phyloP scores from a whole-genome alignment of 768 basidiomycete genomes.

The Megacollybia marginata region DNA sequence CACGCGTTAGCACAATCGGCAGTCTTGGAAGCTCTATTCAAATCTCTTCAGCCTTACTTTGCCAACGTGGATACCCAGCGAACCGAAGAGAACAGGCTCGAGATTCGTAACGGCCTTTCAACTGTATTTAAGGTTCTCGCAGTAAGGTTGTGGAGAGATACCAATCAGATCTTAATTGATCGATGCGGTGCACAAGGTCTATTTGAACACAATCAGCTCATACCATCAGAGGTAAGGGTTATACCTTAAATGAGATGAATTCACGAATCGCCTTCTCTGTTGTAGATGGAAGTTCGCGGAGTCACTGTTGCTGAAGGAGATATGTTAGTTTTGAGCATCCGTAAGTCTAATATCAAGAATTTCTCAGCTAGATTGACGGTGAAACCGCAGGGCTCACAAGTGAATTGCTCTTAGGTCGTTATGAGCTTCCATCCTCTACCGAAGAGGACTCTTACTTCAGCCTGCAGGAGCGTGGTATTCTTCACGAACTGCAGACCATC shows the following conservation, averaged over 20 bases:
- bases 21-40: constrained; percentile 19
- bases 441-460: constrained; percentile 7
- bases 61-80: neutral
- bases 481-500: constrained; percentile 2
- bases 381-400: constrained; percentile 9
- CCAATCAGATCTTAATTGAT: constrained; percentile 8
- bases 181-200: constrained; percentile 29
- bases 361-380: neutral
- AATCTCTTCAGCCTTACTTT: constrained; percentile 1
- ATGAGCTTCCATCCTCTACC: constrained; percentile 4
- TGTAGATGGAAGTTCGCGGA: constrained; percentile 23
- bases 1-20: constrained; percentile 16
- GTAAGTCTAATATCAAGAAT: constrained; percentile 17
- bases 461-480: constrained; percentile 7
- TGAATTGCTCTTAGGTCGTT: constrained; percentile 10
- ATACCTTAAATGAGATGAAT: too few species aligned
- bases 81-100: neutral
- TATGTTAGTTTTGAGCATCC: constrained; percentile 24
- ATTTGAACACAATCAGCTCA: constrained; percentile 21
- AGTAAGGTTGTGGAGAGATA: neutral
- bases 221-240: constrained; percentile 16
- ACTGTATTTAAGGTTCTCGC: constrained; percentile 4
- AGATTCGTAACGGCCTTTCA: constrained; percentile 6
- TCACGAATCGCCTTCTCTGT: too few species aligned
- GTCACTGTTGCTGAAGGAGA: constrained; percentile 33